phyloP scores from a whole-genome alignment of 148 eudicot species.

The Nepenthes gracilis region DNA sequence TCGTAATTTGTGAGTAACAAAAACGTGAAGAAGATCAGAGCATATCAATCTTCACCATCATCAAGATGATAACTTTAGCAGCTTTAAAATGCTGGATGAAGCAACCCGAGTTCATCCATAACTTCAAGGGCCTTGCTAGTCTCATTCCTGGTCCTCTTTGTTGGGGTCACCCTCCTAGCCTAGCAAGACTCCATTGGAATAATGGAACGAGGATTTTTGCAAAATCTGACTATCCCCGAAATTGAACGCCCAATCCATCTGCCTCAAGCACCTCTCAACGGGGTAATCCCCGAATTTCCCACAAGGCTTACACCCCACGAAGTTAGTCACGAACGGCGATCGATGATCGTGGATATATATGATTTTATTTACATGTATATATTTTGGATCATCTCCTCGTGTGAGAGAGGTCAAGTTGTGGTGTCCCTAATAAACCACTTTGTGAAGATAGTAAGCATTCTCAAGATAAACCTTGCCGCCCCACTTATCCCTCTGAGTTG shows the following conservation, averaged over 20 bases:
- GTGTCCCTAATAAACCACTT: too few species aligned
- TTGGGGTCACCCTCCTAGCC: conserved; percentile 52
- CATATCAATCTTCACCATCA: background rate
- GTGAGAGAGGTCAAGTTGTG: too few species aligned
- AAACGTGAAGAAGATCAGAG: too few species aligned
- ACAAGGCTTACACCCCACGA: conserved; percentile 81
- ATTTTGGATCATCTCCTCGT: too few species aligned
- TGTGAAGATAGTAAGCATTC: conserved; percentile 54
- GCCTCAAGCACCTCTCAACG: conserved; percentile 62
- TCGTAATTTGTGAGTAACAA: too few species aligned
- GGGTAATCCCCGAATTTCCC: conserved; percentile 60
- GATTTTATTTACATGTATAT: too few species aligned
- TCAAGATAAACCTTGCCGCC: conserved; percentile 71
- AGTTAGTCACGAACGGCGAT: conserved; percentile 78
- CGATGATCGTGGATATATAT: conserved; percentile 68
- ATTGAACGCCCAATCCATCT: conserved; percentile 71
- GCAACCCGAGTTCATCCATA: conserved; percentile 51
- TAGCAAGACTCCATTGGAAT: too few species aligned
- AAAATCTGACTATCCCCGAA: conserved; percentile 71
- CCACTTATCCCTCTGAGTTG: conserved; percentile 51
- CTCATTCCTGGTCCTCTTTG: conserved; percentile 45
- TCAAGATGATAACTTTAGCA: background rate
- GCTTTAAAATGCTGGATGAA: conserved; percentile 48
- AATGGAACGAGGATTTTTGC: too few species aligned
- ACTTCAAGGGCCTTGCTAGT: conserved; percentile 38